These are phyloP conservation scores for Tuctoria greenei DNA, from an alignment of 176 grass and related monocot genomes.

Conservation along the genomic window DNA sequence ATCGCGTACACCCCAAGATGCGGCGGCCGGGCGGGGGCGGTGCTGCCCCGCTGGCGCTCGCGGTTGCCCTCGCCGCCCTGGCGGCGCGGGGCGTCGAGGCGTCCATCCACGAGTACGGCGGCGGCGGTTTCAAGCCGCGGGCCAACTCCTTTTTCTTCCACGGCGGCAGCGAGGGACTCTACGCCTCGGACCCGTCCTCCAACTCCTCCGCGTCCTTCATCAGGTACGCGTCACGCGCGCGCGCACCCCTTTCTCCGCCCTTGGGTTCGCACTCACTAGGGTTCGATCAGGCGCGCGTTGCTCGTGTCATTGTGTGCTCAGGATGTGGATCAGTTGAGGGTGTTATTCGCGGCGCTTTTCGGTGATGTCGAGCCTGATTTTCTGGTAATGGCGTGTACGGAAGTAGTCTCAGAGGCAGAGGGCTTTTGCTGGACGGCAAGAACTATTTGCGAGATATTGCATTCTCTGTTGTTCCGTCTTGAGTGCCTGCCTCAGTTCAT, in stretches of 20 bases:
- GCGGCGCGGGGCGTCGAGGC: conserved; percentile 42
- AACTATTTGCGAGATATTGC: not conserved
- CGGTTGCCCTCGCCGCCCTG: conserved; percentile 43
- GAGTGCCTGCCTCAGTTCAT: not conserved
- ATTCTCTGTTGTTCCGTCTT: not conserved
- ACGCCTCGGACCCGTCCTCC: conserved; percentile 59
- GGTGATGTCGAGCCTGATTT: conserved; percentile 23
- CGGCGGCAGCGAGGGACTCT: conserved; percentile 95
- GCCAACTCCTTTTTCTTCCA: conserved; percentile 99
- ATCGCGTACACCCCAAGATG: conserved; percentile 15
- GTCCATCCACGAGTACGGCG: conserved; percentile 87
- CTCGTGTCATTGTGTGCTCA: not conserved
- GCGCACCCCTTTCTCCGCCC: not conserved
- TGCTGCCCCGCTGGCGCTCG: conserved; percentile 34
- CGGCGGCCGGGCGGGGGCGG: not conserved
- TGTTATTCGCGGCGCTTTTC: not conserved
- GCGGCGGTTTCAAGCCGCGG: conserved; percentile 67
- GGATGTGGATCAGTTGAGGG: conserved; percentile 24
- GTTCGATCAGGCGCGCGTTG: conserved; percentile 21
- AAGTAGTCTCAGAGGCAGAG: not conserved
- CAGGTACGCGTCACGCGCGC: conserved; percentile 40
- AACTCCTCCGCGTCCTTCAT: conserved; percentile 75
- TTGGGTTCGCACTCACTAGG: conserved; percentile 1
- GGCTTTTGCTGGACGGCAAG: not conserved
- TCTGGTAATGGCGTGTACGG: not conserved